Base-by-base conservation (phyloP, 371 early-diverging fungal genomes). In the Syncephalastrum monosporum region DNA sequence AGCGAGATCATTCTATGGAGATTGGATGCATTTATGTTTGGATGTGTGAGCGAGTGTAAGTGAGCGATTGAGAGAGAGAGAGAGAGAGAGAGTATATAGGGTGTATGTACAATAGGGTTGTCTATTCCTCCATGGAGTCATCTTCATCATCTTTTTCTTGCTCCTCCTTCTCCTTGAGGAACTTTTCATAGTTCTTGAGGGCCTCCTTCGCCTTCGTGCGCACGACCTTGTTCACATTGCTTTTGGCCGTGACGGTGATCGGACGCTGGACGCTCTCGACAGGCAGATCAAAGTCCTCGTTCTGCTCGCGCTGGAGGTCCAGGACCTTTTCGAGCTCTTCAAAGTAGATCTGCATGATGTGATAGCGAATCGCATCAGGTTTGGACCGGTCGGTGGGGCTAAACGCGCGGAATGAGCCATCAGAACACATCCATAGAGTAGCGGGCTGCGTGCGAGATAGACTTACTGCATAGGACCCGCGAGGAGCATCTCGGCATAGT, bases 301-400 rank as follows among this genome's bases (percentile, higher is more conserved):
- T 48, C 52, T 70, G 69, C 10, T 55, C 65, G 15, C 73, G 76
- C 47, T 75, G 61, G 7, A 75, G 76, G n/a, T 76, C 79, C 17
- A 85, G 63, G 1, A 83, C 77, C 53, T 86, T 82, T 21, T 82
- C 85, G 21, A 95, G 72, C 68, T 94, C 95, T 19, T 91, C 90
- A 50, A 92, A 66, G 67, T 86, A 93, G 27, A 89, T 85, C 62
- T 95, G 93, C 46, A 82, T 72, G 45, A 92, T 70, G 61, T 95
- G 95, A 71, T 85, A 89, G 50, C 88, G 74, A 52, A 93, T 83
- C 10, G 88, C 77, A 65, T 91, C 87, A 7, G 95, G 91, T 25
- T 91, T 77, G 49, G 74, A 77, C 44, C 72, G 63, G 52, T 82
- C 80, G 38, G 79, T 81, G 33, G 87, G 77, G 53, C 90, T 90